Percentiles rank a stretch among this genome's conserved stretches.
These are phyloP conservation scores for Fonsecaea nubica DNA, from an alignment of 2,329 filamentous ascomycete genomes.

Conservation along the genomic window DNA sequence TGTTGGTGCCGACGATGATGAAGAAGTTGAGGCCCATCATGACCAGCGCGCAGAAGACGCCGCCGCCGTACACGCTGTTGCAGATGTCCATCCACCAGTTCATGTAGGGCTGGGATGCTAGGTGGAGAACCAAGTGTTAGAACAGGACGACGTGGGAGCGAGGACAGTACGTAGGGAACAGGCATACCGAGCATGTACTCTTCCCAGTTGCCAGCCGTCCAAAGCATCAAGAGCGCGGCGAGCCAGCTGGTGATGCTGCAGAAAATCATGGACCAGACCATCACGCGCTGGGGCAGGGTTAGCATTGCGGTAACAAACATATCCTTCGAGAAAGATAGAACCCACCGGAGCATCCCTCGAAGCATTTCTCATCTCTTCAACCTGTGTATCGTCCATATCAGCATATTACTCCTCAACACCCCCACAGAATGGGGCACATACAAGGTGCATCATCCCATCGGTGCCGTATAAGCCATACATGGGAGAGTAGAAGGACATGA, in stretches of 20 bases:
- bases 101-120: constrained; percentile 52
- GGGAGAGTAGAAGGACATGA: constrained; percentile 69
- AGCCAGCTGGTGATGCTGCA: constrained; percentile 35
- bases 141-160: neutral
- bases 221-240: constrained; percentile 31
- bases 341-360: constrained; percentile 42
- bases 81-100: constrained; percentile 47
- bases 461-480: constrained; percentile 69
- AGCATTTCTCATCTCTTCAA: constrained; percentile 60
- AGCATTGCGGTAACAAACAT: constrained; percentile 8
- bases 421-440: constrained; percentile 45
- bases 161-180: neutral
- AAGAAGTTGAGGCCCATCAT: constrained; percentile 37
- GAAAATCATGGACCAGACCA: constrained; percentile 36
- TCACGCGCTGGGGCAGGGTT: constrained; percentile 27
- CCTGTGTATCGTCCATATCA: constrained; percentile 9
- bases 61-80: constrained; percentile 46
- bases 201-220: constrained; percentile 35
- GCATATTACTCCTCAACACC: neutral
- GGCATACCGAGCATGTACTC: constrained; percentile 32
- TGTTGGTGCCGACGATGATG: constrained; percentile 35
- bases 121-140: constrained; percentile 44
- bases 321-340: constrained; percentile 54
- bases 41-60: constrained; percentile 33
- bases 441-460: constrained; percentile 69